Evolutionary conservation across 441 rosid species (phyloP).

Genomic region (Aquilaria agallochum): DNA sequence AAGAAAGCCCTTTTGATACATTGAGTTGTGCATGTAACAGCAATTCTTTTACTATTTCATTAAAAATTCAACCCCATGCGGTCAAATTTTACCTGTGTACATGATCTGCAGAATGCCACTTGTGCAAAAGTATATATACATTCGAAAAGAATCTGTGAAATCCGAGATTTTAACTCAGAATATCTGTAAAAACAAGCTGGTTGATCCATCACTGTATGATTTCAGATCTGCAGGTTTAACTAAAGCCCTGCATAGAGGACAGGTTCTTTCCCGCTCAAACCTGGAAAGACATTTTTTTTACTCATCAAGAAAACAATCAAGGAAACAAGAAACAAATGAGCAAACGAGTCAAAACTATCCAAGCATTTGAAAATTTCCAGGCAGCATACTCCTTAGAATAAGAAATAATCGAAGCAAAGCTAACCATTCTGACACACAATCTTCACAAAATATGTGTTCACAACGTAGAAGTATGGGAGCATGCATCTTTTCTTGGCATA

Average conservation of each 20-base stretch:
- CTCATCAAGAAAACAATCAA: no score
- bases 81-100: no score
- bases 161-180: slow-evolving; percentile 22
- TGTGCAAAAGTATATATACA: no score
- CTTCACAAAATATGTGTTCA: slow-evolving; percentile 79
- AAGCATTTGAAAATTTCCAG: no score
- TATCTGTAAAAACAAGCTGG: slow-evolving; percentile 68
- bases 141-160: no score
- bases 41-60: no score
- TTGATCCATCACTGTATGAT: slow-evolving; percentile 73
- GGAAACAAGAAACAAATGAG: no score
- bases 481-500: slow-evolving; percentile 84
- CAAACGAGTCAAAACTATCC: background rate
- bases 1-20: no score
- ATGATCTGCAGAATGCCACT: no score
- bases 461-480: slow-evolving; percentile 66
- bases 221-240: slow-evolving; percentile 68
- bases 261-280: slow-evolving; percentile 81
- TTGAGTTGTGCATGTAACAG: no score
- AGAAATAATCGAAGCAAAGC: slow-evolving; percentile 9
- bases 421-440: slow-evolving; percentile 78
- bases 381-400: no score
- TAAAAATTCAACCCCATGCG: no score
- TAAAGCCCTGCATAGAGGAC: slow-evolving; percentile 72
- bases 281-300: slow-evolving; percentile 23